Percentiles rank a stretch among this genome's conserved stretches.
phyloP scores from a whole-genome alignment of 2,329 filamentous ascomycete species.

The Aspergillus flavus region DNA sequence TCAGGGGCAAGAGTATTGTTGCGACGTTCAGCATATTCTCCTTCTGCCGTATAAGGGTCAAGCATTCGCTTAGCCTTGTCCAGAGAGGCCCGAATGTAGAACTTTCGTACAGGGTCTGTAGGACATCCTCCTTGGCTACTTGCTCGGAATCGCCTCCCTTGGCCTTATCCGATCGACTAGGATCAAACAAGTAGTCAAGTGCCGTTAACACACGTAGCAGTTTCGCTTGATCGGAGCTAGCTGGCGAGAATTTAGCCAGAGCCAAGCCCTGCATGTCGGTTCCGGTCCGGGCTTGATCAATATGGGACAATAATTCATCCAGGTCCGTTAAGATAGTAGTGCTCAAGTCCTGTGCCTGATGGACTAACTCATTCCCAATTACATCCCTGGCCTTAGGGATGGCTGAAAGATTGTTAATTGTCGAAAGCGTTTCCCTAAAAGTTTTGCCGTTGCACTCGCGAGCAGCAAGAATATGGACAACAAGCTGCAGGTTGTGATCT shows the following conservation, averaged over 20 bases:
- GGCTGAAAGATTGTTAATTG: constrained; percentile 96
- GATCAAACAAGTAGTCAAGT: constrained; percentile 92
- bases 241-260: constrained; percentile 91
- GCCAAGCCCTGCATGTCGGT: constrained; percentile 96
- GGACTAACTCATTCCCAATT: constrained; percentile 90
- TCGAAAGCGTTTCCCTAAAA: constrained; percentile 94
- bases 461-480: constrained; percentile 95
- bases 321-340: constrained; percentile 83
- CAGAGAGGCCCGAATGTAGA: constrained; percentile 87
- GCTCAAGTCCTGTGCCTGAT: constrained; percentile 81
- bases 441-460: constrained; percentile 97
- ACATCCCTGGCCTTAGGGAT: constrained; percentile 87
- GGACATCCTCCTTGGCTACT: constrained; percentile 77
- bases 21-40: constrained; percentile 97
- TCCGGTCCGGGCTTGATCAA: constrained; percentile 81
- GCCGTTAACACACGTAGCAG: constrained; percentile 88
- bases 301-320: constrained; percentile 80
- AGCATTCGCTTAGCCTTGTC: constrained; percentile 86
- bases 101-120: constrained; percentile 87
- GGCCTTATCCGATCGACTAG: constrained; percentile 63
- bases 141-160: constrained; percentile 56
- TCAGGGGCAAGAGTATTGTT: constrained; percentile 89
- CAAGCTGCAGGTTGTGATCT: constrained; percentile 82
- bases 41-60: constrained; percentile 83
- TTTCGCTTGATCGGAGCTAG: constrained; percentile 96